A percentile compares a stretch with the other conserved stretches of the same genome.
These are phyloP conservation scores for Clitoria ternatea DNA, from an alignment of 306 rosid genomes.

Conservation along the genomic window DNA sequence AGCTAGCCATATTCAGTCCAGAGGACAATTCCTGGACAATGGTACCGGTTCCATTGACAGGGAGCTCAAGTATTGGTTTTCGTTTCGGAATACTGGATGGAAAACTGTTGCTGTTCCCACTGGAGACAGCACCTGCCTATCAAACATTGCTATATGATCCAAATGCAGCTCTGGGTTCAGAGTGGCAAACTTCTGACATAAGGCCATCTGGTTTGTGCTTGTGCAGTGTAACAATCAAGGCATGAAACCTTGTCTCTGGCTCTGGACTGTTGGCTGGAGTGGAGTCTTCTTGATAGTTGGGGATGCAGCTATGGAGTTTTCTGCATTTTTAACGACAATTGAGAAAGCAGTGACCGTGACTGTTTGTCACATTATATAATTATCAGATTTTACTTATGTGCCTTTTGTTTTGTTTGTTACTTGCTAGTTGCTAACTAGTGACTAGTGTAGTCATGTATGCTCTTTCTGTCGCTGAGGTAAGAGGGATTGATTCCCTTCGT, in stretches of 20 bases:
- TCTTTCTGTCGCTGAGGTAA: background rate
- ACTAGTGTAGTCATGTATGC: background rate
- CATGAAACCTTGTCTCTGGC: slow-evolving; percentile 33
- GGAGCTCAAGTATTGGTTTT: slow-evolving; percentile 68
- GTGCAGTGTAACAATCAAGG: slow-evolving; percentile 80
- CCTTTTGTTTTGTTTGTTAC: background rate
- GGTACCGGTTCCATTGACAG: slow-evolving; percentile 77
- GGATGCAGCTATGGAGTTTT: background rate
- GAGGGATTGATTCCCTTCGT: background rate
- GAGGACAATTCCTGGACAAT: slow-evolving; percentile 76
- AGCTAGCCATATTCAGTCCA: slow-evolving; percentile 64
- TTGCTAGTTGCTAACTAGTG: no score
- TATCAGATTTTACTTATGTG: slow-evolving; percentile 4
- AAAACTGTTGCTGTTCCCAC: slow-evolving; percentile 65
- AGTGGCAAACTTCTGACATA: slow-evolving; percentile 75
- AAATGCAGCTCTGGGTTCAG: slow-evolving; percentile 69
- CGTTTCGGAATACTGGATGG: slow-evolving; percentile 66
- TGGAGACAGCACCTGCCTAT: slow-evolving; percentile 44
- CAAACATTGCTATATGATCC: slow-evolving; percentile 80
- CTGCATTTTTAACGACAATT: slow-evolving; percentile 4
- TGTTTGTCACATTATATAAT: background rate
- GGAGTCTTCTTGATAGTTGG: background rate
- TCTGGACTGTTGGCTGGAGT: slow-evolving; percentile 25
- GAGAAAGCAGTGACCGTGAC: background rate
- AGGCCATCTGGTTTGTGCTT: slow-evolving; percentile 78